Evolutionary conservation across 345 rosid genomes (phyloP).

Genomic region (Microthlaspi erraticum): DNA sequence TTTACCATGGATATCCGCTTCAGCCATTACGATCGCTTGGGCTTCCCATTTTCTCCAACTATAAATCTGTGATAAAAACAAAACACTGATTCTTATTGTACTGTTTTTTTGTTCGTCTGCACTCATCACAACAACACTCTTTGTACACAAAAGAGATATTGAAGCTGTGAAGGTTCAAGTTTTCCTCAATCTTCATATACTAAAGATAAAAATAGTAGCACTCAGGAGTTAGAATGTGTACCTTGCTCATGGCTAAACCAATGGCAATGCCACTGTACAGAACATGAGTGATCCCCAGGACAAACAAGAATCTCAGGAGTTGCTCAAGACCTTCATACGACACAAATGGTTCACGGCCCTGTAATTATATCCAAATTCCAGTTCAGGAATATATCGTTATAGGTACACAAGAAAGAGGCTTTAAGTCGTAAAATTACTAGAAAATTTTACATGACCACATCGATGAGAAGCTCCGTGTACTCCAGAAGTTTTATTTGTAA

Average conservation of each 20-base stretch:
- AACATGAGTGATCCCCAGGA: conserved; percentile 90
- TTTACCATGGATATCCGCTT: conserved; percentile 67
- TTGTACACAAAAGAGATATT: neutral
- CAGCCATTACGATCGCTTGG: conserved; percentile 58
- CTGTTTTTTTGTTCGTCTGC: conserved; percentile 2
- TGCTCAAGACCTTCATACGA: conserved; percentile 84
- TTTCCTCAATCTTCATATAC: conserved; percentile 1
- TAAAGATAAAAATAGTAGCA: conserved; percentile 14
- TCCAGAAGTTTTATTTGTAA: conserved; percentile 56
- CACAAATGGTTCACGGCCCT: conserved; percentile 95
- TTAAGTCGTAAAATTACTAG: conserved; percentile 2
- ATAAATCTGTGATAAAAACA: conserved; percentile 60
- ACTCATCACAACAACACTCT: neutral
- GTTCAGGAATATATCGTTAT: conserved; percentile 2
- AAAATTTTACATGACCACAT: conserved; percentile 75
- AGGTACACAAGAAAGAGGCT: neutral
- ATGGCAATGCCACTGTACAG: conserved; percentile 87
- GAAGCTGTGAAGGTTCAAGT: neutral
- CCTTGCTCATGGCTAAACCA: conserved; percentile 96
- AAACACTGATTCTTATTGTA: conserved; percentile 24
- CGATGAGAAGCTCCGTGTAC: conserved; percentile 55
- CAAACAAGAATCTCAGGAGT: conserved; percentile 88
- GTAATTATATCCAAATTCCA: conserved; percentile 36
- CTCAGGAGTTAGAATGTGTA: conserved; percentile 39
- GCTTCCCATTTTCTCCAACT: conserved; percentile 97